Percentiles rank a stretch among this genome's conserved stretches.
Evolutionary conservation across 805 yeast species (phyloP).

Genomic region (Wickerhamomyces bisporus): DNA sequence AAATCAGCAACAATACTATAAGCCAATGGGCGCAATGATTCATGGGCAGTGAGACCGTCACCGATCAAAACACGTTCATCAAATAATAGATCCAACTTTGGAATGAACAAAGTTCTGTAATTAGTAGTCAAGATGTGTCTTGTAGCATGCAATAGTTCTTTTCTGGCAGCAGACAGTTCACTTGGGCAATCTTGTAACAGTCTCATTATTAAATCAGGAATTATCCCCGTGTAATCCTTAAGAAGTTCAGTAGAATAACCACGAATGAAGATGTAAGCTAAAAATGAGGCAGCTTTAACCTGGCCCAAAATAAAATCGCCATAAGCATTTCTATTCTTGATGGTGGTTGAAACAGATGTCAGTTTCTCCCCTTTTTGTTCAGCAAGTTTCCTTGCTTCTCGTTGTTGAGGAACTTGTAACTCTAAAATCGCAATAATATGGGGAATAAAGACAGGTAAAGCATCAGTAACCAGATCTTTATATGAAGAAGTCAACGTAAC

Average conservation of each 20-base stretch:
- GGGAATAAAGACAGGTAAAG: constrained; percentile 76
- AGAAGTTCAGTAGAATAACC: constrained; percentile 69
- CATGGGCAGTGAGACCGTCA: constrained; percentile 86
- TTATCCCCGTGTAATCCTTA: constrained; percentile 48
- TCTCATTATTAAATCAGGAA: constrained; percentile 85
- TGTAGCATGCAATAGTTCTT: constrained; percentile 89
- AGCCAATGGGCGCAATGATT: constrained; percentile 87
- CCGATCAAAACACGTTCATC: constrained; percentile 88
- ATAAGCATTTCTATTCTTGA: constrained; percentile 71
- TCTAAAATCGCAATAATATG: constrained; percentile 68
- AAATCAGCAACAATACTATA: constrained; percentile 95
- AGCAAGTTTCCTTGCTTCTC: constrained; percentile 52
- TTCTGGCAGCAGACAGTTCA: constrained; percentile 84
- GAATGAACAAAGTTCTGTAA: constrained; percentile 72
- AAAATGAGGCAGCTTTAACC: constrained; percentile 91
- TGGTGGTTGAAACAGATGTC: constrained; percentile 69
- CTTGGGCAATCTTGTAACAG: constrained; percentile 93
- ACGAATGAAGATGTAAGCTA: constrained; percentile 87
- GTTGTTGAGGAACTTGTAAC: constrained; percentile 80
- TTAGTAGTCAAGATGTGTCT: constrained; percentile 93
- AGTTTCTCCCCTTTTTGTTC: constrained; percentile 52
- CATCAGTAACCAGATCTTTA: constrained; percentile 63
- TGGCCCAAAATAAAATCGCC: constrained; percentile 90
- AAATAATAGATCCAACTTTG: constrained; percentile 78
- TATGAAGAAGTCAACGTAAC: constrained; percentile 88